Conservation (phyloP, 1,284 basidiomycete genomes). For the Puccinia polysora region DNA sequence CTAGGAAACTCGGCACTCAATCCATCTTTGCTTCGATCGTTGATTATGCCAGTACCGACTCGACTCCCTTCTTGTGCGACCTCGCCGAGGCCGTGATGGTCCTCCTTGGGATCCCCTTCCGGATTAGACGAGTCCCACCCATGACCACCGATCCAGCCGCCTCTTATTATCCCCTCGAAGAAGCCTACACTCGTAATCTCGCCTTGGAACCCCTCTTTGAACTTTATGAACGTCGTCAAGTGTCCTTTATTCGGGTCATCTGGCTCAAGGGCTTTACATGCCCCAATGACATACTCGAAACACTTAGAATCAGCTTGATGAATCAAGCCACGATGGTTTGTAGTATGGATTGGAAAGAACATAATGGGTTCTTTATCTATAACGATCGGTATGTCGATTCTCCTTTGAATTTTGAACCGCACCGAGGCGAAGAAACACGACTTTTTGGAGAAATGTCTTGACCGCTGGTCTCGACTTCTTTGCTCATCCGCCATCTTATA, state of each 20-base stretch:
- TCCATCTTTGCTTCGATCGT: slow-evolving; percentile 93
- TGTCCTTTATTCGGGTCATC: slow-evolving; percentile 80
- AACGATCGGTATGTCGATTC: slow-evolving; percentile 81
- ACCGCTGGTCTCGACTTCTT: not conserved
- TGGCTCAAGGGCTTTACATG: slow-evolving; percentile 97
- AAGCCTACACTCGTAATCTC: slow-evolving; percentile 83
- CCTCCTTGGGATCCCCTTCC: slow-evolving; percentile 79
- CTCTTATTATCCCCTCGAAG: slow-evolving; percentile 87
- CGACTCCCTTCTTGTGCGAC: slow-evolving; percentile 83
- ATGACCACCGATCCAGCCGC: slow-evolving; percentile 80
- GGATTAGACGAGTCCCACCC: slow-evolving; percentile 75
- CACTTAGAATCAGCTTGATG: slow-evolving; percentile 74
- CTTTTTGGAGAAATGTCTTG: not conserved
- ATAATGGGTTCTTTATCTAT: slow-evolving; percentile 91
- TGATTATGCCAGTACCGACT: slow-evolving; percentile 86
- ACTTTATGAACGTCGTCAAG: slow-evolving; percentile 66
- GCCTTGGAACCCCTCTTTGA: slow-evolving; percentile 85
- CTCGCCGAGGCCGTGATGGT: slow-evolving; percentile 86
- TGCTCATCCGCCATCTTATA: slow-evolving; percentile 13
- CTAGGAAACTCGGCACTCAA: slow-evolving; percentile 74
- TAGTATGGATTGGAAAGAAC: slow-evolving; percentile 97
- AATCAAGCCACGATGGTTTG: slow-evolving; percentile 94
- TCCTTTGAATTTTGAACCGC: not conserved
- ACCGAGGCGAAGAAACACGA: not conserved
- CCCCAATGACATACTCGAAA: slow-evolving; percentile 90